Base-by-base conservation (phyloP, 495 filamentous ascomycete genomes). In the Lichenothelia convexa region DNA sequence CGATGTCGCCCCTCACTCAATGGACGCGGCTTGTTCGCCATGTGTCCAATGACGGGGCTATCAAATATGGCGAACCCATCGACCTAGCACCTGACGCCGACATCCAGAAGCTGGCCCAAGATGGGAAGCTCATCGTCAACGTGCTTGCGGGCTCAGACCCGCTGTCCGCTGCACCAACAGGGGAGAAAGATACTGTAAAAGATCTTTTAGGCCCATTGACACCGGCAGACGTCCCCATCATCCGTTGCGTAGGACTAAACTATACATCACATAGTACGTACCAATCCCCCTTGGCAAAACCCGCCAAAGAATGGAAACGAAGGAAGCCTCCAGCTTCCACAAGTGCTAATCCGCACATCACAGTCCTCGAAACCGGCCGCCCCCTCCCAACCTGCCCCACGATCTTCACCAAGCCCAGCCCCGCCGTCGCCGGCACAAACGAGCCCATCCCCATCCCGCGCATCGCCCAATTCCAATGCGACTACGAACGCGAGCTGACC, bases 401-500 rank as follows among this genome's bases (percentile, higher is more conserved):
- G 20, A 56, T 68, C n/a, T 68, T 68, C 50, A 60, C 62, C 45
- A 70, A 70, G 37, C 57, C 66, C 5, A 41, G 40, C 30, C 63
- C 66, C 2, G 54, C 54, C 23, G 41, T 68, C 5, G 40, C 49
- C 21, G 64, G 62, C 42, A 62, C 63, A 32, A 46, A 49, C 6
- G 45, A 41, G 7, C 42, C 58, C 12, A 58, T 67, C 0, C 40
- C 50, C 3, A 63, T 70, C 39, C 65, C 66, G 0, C 56, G 56
- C 31, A 59, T 70, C 19, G 59, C 55, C 0, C 65, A 70, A 45
- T 46, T 55, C 6, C 60, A 64, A 39, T 59, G 58, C 4, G 65
- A 70, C 35, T 70, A 70, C 44, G 65, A 70, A 42, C 62, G 65
- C 35, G 66, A 70, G 40, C 51, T 70, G 34, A 52, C 46, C 41